These are phyloP conservation scores for Durusdinium trenchii DNA, from an alignment of 73 alveolate genomes.

Conservation along the genomic window DNA sequence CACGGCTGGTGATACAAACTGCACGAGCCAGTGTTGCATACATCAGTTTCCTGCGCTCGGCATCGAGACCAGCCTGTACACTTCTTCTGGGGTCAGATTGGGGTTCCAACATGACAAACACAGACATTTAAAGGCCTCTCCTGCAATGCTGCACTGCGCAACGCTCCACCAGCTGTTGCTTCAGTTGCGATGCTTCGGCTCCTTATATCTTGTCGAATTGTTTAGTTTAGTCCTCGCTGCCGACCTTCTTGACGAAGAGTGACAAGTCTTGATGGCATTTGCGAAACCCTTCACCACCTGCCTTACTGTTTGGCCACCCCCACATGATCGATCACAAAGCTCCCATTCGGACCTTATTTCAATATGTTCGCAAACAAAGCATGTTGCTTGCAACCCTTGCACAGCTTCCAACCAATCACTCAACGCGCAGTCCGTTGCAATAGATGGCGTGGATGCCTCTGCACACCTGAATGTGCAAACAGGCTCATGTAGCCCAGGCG, in stretches of 20 bases:
- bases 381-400: background rate
- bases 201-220: background rate
- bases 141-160: slow-evolving; percentile 60
- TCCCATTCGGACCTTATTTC: slow-evolving; percentile 61
- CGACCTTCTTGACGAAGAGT: background rate
- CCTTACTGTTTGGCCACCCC: slow-evolving; percentile 85
- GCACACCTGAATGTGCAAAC: slow-evolving; percentile 27
- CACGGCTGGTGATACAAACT: slow-evolving; percentile 74
- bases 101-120: no score
- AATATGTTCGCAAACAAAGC: background rate
- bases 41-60: slow-evolving; percentile 27
- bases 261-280: background rate
- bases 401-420: slow-evolving; percentile 29
- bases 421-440: slow-evolving; percentile 36
- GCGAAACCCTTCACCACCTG: no score
- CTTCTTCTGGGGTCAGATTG: background rate
- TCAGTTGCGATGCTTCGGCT: slow-evolving; percentile 1
- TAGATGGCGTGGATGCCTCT: background rate
- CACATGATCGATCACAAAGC: slow-evolving; percentile 73
- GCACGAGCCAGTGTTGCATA: slow-evolving; percentile 65
- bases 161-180: slow-evolving; percentile 67
- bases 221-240: background rate
- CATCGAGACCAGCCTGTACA: background rate
- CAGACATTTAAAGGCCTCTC: background rate
- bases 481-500: background rate